Conservation (phyloP, 768 basidiomycete species). For the Phanerodontia chrysosporium region DNA sequence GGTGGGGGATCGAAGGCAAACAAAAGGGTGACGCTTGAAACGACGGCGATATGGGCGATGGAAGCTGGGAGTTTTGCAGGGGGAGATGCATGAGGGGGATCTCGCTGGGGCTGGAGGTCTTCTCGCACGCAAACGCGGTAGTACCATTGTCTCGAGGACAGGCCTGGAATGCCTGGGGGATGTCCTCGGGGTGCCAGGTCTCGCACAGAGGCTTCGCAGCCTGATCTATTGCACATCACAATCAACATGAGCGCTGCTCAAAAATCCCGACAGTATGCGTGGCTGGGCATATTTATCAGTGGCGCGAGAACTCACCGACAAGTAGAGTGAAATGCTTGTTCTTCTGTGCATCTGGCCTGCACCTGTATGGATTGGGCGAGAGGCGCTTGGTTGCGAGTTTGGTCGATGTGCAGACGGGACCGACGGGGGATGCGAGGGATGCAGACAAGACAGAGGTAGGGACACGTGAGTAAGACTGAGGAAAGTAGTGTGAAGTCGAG, state of each 20-base stretch:
- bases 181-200: conserved; percentile 76
- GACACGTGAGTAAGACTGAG: conserved; percentile 49
- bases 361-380: conserved; percentile 17
- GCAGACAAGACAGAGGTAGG: conserved; percentile 52
- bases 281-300: not conserved
- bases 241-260: not conserved
- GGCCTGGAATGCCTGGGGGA: conserved; percentile 50
- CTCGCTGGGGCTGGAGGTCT: conserved; percentile 25
- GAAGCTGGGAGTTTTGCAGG: conserved; percentile 40
- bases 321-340: conserved; percentile 61
- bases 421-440: conserved; percentile 31
- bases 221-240: conserved; percentile 50
- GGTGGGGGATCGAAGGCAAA: conserved; percentile 22
- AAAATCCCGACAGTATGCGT: not conserved
- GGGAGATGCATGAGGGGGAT: conserved; percentile 18
- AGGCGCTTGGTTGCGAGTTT: conserved; percentile 19
- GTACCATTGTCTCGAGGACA: not conserved
- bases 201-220: conserved; percentile 73
- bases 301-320: conserved; percentile 52
- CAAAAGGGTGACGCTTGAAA: conserved; percentile 35
- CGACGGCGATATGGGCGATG: conserved; percentile 50
- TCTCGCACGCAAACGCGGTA: conserved; percentile 14
- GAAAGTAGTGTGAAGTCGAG: conserved; percentile 32
- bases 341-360: conserved; percentile 46
- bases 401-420: conserved; percentile 32